phyloP scores from a whole-genome alignment of 495 filamentous ascomycete species.

The Neurospora pannonica region DNA sequence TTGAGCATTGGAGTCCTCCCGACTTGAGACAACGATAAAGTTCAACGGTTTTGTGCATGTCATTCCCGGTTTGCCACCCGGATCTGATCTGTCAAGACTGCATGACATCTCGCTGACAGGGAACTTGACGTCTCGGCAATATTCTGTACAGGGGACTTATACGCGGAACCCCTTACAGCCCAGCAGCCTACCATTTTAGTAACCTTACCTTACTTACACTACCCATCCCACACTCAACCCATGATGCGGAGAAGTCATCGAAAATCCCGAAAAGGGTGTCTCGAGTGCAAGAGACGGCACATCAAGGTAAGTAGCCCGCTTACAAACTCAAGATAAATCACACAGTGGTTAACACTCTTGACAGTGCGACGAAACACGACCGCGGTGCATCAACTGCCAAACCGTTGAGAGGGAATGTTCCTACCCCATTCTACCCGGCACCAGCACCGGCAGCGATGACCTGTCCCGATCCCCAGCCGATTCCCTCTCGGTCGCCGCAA shows the following conservation, averaged over 20 bases:
- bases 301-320: slow-evolving; percentile 35
- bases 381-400: slow-evolving; percentile 25
- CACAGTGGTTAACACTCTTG: neutral
- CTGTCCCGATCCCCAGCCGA: neutral
- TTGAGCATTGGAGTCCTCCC: neutral
- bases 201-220: neutral
- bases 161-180: neutral
- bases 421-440: slow-evolving; percentile 9
- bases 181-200: neutral
- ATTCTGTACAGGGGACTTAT: neutral
- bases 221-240: neutral
- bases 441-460: neutral
- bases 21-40: neutral
- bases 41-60: neutral
- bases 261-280: slow-evolving; percentile 49
- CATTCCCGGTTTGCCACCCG: neutral
- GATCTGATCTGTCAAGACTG: neutral
- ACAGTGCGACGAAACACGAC: slow-evolving; percentile 27
- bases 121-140: neutral
- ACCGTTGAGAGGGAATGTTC: slow-evolving; percentile 22
- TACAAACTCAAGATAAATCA: neutral
- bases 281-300: slow-evolving; percentile 48
- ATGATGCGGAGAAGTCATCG: slow-evolving; percentile 38
- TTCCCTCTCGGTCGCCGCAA: neutral
- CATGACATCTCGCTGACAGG: neutral